A percentile compares a stretch with the other conserved stretches of the same genome.
Evolutionary conservation across 371 early-diverging fungal genomes (phyloP).

Genomic region (Cokeromyces recurvatus): DNA sequence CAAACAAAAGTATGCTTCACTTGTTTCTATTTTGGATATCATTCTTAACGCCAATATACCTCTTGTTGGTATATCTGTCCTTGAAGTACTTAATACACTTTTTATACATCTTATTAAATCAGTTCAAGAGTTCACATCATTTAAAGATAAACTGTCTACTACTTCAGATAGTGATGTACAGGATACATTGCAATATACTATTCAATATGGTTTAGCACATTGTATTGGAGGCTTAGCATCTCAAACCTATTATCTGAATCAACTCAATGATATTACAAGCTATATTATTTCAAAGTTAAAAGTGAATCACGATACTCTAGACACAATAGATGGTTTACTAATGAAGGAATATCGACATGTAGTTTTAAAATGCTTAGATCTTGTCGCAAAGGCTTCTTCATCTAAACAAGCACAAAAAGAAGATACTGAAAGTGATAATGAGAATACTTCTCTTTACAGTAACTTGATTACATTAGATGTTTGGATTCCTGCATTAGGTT

Average conservation of each 20-base stretch:
- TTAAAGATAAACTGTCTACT: constrained; percentile 2
- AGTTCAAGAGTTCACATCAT: constrained; percentile 19
- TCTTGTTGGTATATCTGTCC: constrained; percentile 71
- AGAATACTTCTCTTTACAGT: constrained; percentile 8
- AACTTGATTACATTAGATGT: constrained; percentile 23
- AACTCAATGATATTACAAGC: constrained; percentile 74
- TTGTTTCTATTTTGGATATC: constrained; percentile 53
- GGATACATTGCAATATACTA: constrained; percentile 30
- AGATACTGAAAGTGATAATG: constrained; percentile 6
- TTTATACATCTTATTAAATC: constrained; percentile 53
- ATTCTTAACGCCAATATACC: constrained; percentile 52
- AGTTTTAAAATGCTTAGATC: constrained; percentile 40
- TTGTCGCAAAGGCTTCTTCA: constrained; percentile 2
- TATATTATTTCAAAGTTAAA: constrained; percentile 66
- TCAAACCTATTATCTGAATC: constrained; percentile 80
- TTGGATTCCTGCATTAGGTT: constrained; percentile 37
- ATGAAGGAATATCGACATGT: constrained; percentile 39
- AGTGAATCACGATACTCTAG: constrained; percentile 23
- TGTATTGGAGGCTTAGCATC: constrained; percentile 71
- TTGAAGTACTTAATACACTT: constrained; percentile 78
- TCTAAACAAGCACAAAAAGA: constrained; percentile 9
- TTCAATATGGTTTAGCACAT: constrained; percentile 49
- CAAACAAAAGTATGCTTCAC: constrained; percentile 49
- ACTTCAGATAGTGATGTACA: not conserved
- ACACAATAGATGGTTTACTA: constrained; percentile 41